Evolutionary conservation across 1,284 basidiomycete genomes (phyloP), one percentile per base, ranked within the genome.

Genomic region (Ustilago sp.): DNA sequence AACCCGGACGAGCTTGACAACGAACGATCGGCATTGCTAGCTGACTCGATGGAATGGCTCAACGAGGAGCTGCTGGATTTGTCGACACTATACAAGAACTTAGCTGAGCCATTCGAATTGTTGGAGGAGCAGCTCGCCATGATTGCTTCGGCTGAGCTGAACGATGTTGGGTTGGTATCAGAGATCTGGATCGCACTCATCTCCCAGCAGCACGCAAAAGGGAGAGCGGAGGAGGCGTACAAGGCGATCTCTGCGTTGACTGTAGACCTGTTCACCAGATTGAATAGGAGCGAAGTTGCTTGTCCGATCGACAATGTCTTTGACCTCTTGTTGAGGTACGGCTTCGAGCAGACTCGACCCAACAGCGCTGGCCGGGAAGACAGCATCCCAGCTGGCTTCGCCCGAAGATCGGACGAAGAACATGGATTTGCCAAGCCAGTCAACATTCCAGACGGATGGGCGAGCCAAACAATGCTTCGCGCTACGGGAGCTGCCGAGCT

Each of bases 121-220:
- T 90, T 93, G 12, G 90, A 92, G 56, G 90, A 94, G 84, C 94
- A 96, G 86, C 89, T 99, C 23, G 89, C 98, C 41, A 95, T 98
- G 84, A 89, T 98, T 67, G 93, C 97, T 83, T 92, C 96, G 5
- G 94, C 97, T 8, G 94, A 96, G 85, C 93, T 95, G 84, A 91
- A 92, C 17, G 94, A 99, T 81, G 91, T 93, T 67, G 90, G 89
- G 59, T 88, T 97, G 35, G 91, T 94, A 8, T 89, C 90, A 55
- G 91, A 92, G 3, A 94, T 95, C 35, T 99, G 96, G 97, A 91
- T 91, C 74, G 91, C 91, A 75, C 91, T 99, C 71, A 90, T 98
- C 68, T 90, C 92, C 54, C 90, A 92, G 78, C 90, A 94, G 92
- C 84, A 74, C 53, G 77, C 67, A 7, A 90, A 87, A 19, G 31